Percentiles rank a stretch among this genome's conserved stretches.
These are phyloP conservation scores for Lentinula guzmanii DNA, from an alignment of 768 basidiomycete species.

Conservation along the genomic window DNA sequence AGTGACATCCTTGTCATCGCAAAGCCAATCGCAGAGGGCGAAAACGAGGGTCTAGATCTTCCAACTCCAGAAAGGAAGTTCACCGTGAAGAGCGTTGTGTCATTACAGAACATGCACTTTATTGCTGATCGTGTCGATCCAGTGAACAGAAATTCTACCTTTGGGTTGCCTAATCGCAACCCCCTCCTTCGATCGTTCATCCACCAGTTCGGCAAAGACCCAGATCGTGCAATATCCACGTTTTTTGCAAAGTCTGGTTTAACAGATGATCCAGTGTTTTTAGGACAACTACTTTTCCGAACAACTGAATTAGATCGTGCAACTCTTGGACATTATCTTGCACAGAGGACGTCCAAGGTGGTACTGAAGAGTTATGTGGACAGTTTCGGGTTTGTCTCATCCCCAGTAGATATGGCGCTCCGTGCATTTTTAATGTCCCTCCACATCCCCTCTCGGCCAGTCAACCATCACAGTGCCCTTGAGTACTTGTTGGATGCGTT, in stretches of 20 bases:
- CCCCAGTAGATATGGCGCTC: slow-evolving; percentile 85
- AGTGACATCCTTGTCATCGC: slow-evolving; percentile 90
- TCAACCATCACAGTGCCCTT: slow-evolving; percentile 35
- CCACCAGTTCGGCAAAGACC: slow-evolving; percentile 71
- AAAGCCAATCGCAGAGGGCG: slow-evolving; percentile 70
- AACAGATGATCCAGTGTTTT: slow-evolving; percentile 61
- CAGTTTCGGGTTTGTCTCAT: slow-evolving; percentile 76
- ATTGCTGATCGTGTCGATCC: slow-evolving; percentile 62
- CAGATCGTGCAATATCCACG: slow-evolving; percentile 70
- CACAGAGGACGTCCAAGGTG: slow-evolving; percentile 62
- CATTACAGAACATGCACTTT: slow-evolving; percentile 64
- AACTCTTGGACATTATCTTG: slow-evolving; percentile 80
- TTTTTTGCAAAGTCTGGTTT: slow-evolving; percentile 57
- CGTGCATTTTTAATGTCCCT: slow-evolving; percentile 85
- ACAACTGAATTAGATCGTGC: slow-evolving; percentile 78
- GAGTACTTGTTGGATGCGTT: slow-evolving; percentile 81
- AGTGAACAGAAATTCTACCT: slow-evolving; percentile 35
- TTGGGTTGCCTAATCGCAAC: slow-evolving; percentile 40
- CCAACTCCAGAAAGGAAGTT: slow-evolving; percentile 70
- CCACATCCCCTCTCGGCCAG: slow-evolving; percentile 38
- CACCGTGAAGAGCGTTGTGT: slow-evolving; percentile 85
- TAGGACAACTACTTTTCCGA: slow-evolving; percentile 78
- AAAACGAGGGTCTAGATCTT: slow-evolving; percentile 56
- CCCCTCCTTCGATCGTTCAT: slow-evolving; percentile 69
- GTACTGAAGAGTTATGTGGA: slow-evolving; percentile 84